phyloP scores from a whole-genome alignment of 2,329 filamentous ascomycete species.

The Tolypocladium ovalisporum region DNA sequence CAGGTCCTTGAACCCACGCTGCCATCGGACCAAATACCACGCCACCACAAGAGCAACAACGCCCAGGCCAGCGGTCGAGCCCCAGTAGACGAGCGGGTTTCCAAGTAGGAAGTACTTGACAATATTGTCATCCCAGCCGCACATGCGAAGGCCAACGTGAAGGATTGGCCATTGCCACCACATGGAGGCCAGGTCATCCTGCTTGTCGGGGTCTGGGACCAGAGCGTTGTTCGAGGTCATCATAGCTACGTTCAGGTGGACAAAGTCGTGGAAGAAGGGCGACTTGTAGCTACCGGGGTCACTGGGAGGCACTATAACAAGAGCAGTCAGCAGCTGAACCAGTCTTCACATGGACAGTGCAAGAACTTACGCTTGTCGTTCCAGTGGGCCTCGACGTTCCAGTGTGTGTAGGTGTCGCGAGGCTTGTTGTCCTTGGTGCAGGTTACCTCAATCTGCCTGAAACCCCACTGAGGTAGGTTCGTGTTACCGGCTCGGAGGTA shows the following conservation, averaged over 20 bases:
- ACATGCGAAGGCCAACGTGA: slow-evolving; percentile 94
- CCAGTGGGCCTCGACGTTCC: slow-evolving; percentile 93
- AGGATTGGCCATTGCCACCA: slow-evolving; percentile 99
- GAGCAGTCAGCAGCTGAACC: background rate
- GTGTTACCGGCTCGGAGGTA: slow-evolving; percentile 92
- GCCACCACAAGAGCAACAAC: slow-evolving; percentile 60
- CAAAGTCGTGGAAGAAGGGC: slow-evolving; percentile 93
- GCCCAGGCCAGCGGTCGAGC: slow-evolving; percentile 68
- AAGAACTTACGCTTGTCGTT: slow-evolving; percentile 76
- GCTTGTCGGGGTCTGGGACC: slow-evolving; percentile 95
- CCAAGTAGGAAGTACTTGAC: slow-evolving; percentile 98
- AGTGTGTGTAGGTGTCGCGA: slow-evolving; percentile 89
- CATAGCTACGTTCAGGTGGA: slow-evolving; percentile 98
- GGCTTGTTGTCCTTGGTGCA: slow-evolving; percentile 91
- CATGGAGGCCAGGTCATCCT: slow-evolving; percentile 90
- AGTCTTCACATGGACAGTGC: background rate
- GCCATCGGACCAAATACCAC: slow-evolving; percentile 92
- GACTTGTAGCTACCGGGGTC: slow-evolving; percentile 91
- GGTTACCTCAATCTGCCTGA: slow-evolving; percentile 98
- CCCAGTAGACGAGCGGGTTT: slow-evolving; percentile 95
- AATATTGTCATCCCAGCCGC: slow-evolving; percentile 89
- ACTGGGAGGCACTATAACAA: slow-evolving; percentile 65
- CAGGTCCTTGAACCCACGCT: slow-evolving; percentile 83
- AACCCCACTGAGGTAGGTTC: slow-evolving; percentile 97
- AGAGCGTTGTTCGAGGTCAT: slow-evolving; percentile 99